A percentile compares a stretch with the other conserved stretches of the same genome.
phyloP scores from a whole-genome alignment of 371 early-diverging fungal species.

The Mucor lusitanicus region DNA sequence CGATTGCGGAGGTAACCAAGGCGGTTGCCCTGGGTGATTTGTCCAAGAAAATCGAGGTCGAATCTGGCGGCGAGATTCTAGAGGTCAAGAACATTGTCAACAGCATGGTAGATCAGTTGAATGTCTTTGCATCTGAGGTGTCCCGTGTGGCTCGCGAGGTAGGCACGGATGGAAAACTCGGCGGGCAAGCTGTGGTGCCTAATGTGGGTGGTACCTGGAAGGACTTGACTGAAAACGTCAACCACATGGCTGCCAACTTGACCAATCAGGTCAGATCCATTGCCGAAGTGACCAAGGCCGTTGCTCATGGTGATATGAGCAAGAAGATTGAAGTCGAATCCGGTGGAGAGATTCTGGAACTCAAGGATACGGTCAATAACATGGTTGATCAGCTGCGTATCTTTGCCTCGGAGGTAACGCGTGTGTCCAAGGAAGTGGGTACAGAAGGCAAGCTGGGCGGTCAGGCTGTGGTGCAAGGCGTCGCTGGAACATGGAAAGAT shows the following conservation, averaged over 20 bases:
- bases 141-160: conserved; percentile 57
- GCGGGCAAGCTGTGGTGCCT: conserved; percentile 40
- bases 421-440: conserved; percentile 66
- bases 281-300: conserved; percentile 56
- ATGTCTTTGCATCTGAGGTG: conserved; percentile 56
- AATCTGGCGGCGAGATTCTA: conserved; percentile 69
- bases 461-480: conserved; percentile 50
- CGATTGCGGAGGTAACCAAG: conserved; percentile 55
- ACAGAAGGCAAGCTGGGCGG: conserved; percentile 60
- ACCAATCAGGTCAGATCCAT: conserved; percentile 59
- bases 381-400: conserved; percentile 59
- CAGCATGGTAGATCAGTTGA: conserved; percentile 62
- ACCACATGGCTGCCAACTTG: conserved; percentile 51
- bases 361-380: conserved; percentile 29
- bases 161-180: conserved; percentile 57
- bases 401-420: conserved; percentile 64
- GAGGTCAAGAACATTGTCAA: conserved; percentile 68
- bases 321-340: conserved; percentile 53
- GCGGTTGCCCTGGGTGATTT: conserved; percentile 61
- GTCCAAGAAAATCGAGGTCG: conserved; percentile 64
- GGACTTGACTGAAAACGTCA: conserved; percentile 53
- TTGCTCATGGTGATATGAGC: conserved; percentile 55
- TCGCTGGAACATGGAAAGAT: conserved; percentile 66
- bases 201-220: conserved; percentile 57
- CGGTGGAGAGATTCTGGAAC: conserved; percentile 42